A percentile compares a stretch with the other conserved stretches of the same genome.
These are phyloP conservation scores for Tranzscheliella williamsii DNA, from an alignment of 1,284 basidiomycete genomes.

Conservation along the genomic window DNA sequence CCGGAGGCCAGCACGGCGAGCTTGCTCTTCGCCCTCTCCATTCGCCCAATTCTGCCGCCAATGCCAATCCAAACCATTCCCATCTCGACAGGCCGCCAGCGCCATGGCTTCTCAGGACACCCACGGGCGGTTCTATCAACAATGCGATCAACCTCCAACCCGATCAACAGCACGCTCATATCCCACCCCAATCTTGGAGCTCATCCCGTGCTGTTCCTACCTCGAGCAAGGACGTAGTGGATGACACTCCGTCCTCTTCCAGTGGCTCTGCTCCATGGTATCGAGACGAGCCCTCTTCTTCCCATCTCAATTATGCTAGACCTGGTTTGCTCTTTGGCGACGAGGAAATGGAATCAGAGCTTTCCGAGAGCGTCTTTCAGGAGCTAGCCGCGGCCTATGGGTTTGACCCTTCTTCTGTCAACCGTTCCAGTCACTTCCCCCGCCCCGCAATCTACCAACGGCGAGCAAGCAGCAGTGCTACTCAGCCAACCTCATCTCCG, in stretches of 20 bases:
- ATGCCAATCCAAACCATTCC: conserved; percentile 5
- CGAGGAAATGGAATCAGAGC: conserved; percentile 26
- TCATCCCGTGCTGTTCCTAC: background rate
- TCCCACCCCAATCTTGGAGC: too few relatives aligned
- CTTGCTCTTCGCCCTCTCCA: conserved; percentile 71
- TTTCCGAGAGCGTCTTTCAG: conserved; percentile 32
- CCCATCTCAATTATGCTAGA: conserved; percentile 3
- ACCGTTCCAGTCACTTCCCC: conserved; percentile 18
- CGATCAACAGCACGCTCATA: conserved; percentile 18
- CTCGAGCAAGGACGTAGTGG: conserved; percentile 11
- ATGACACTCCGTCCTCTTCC: background rate
- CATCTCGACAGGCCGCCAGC: conserved; percentile 21
- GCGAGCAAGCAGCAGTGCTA: background rate
- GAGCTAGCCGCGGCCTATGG: conserved; percentile 32
- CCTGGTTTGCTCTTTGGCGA: conserved; percentile 32
- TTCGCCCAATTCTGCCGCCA: conserved; percentile 5
- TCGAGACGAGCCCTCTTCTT: conserved; percentile 15
- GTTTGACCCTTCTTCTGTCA: conserved; percentile 20
- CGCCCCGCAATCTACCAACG: background rate
- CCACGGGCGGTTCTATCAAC: conserved; percentile 74
- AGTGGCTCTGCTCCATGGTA: conserved; percentile 10
- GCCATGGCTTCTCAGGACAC: conserved; percentile 63
- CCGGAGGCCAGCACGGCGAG: conserved; percentile 79
- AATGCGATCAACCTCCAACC: conserved; percentile 70
- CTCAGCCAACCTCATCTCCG: background rate